phyloP scores from a whole-genome alignment of 164 flowering plant genomes.

The Cinnamomum micranthum region DNA sequence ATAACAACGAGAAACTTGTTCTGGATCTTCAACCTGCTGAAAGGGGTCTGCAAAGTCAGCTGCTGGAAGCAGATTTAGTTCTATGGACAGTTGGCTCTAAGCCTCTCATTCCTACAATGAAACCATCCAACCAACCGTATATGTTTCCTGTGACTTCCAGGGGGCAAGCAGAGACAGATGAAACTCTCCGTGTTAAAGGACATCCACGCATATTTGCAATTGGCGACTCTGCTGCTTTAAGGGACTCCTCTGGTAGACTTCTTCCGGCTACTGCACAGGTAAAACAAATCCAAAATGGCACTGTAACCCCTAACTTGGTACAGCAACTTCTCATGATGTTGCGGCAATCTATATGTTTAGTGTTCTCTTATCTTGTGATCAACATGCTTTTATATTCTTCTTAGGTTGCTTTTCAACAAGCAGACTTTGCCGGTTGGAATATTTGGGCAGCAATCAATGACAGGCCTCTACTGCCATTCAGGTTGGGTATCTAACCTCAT shows the following conservation, averaged over 20 bases:
- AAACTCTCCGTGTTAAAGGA: conserved; percentile 95
- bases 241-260: conserved; percentile 69
- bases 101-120: conserved; percentile 65
- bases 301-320: not conserved
- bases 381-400: conserved; percentile 7
- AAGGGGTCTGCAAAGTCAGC: conserved; percentile 57
- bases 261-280: conserved; percentile 99
- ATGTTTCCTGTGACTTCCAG: conserved; percentile 66
- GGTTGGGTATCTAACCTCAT: conserved; percentile 33
- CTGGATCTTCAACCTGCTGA: conserved; percentile 85
- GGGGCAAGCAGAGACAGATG: conserved; percentile 97
- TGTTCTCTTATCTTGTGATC: not conserved
- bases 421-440: conserved; percentile 98
- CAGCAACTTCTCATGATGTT: not conserved
- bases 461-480: conserved; percentile 86
- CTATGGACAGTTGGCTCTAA: conserved; percentile 92
- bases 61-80: conserved; percentile 76
- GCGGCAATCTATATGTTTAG: not conserved
- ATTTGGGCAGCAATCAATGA: conserved; percentile 96
- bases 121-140: conserved; percentile 26
- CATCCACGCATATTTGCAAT: conserved; percentile 91
- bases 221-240: conserved; percentile 89
- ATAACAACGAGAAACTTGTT: conserved; percentile 31
- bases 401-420: conserved; percentile 98
- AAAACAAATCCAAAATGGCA: not conserved